phyloP scores from a whole-genome alignment of 1,284 basidiomycete genomes.

The Malassezia slooffiae region DNA sequence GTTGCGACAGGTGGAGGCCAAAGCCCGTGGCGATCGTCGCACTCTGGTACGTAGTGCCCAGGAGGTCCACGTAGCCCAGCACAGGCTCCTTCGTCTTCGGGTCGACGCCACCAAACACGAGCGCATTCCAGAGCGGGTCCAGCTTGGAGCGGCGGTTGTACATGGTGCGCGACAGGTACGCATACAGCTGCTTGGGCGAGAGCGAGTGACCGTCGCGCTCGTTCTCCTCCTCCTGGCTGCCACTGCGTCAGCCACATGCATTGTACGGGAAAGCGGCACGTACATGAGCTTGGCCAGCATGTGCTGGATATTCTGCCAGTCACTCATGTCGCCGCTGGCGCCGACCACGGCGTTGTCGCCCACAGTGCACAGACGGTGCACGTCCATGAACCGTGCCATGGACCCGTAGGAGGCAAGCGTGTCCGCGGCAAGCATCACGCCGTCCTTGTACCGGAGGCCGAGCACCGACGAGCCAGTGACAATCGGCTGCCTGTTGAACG shows the following conservation, averaged over 20 bases:
- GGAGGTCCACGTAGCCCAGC: constrained; percentile 85
- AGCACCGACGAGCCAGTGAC: constrained; percentile 94
- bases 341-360: constrained; percentile 72
- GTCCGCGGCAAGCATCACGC: constrained; percentile 98
- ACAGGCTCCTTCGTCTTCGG: constrained; percentile 27
- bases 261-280: constrained; percentile 7
- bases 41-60: constrained; percentile 87
- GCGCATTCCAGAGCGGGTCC: constrained; percentile 88
- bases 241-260: constrained; percentile 2
- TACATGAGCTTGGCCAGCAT: constrained; percentile 47
- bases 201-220: constrained; percentile 72
- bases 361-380: constrained; percentile 73
- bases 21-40: constrained; percentile 95
- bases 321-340: constrained; percentile 90
- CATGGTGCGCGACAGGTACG: constrained; percentile 82
- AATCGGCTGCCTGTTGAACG: constrained; percentile 60
- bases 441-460: constrained; percentile 85
- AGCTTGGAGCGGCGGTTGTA: constrained; percentile 78
- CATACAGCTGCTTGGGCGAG: constrained; percentile 81
- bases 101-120: constrained; percentile 63
- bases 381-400: constrained; percentile 89
- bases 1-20: constrained; percentile 87
- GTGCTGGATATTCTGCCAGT: constrained; percentile 86
- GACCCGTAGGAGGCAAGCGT: constrained; percentile 96
- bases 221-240: constrained; percentile 64